Percentiles rank a stretch among this genome's conserved stretches.
phyloP scores from a whole-genome alignment of 1,284 basidiomycete genomes.

The Naganishia sp. region DNA sequence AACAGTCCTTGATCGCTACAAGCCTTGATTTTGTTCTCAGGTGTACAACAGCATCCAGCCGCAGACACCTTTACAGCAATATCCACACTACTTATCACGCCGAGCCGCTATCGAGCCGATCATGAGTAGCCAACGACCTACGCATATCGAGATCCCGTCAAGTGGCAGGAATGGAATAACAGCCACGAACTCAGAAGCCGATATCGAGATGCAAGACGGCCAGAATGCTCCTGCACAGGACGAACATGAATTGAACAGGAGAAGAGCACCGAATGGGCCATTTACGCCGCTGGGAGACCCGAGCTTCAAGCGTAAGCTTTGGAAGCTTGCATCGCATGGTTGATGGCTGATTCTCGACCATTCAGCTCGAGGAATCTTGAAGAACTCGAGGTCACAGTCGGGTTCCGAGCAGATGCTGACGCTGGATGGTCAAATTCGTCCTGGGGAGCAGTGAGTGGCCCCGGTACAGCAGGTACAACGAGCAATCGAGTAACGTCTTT shows the following conservation, averaged over 20 bases:
- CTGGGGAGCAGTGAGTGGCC: constrained; percentile 3
- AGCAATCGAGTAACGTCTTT: neutral
- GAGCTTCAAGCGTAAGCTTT: constrained; percentile 25
- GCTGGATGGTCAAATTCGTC: constrained; percentile 1
- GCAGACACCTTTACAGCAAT: too few relatives aligned
- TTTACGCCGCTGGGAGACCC: constrained; percentile 15
- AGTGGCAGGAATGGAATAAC: constrained; percentile 17
- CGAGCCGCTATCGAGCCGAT: neutral
- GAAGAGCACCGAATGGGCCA: constrained; percentile 14
- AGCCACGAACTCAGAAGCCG: neutral
- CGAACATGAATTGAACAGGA: constrained; percentile 9
- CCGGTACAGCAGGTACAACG: neutral
- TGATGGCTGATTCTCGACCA: neutral
- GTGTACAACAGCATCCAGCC: too few relatives aligned
- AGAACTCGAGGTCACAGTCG: constrained; percentile 30
- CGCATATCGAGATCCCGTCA: constrained; percentile 31
- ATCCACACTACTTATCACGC: neutral
- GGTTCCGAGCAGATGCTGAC: constrained; percentile 26
- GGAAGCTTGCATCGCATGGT: neutral
- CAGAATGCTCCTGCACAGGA: neutral
- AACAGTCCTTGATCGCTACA: too few relatives aligned
- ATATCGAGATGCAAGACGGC: constrained; percentile 11
- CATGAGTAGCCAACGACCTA: constrained; percentile 18
- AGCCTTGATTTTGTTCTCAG: too few relatives aligned
- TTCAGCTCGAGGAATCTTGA: constrained; percentile 33